Evolutionary conservation across 1,139 yeast species (phyloP).

Genomic region (Candida smagusa): DNA sequence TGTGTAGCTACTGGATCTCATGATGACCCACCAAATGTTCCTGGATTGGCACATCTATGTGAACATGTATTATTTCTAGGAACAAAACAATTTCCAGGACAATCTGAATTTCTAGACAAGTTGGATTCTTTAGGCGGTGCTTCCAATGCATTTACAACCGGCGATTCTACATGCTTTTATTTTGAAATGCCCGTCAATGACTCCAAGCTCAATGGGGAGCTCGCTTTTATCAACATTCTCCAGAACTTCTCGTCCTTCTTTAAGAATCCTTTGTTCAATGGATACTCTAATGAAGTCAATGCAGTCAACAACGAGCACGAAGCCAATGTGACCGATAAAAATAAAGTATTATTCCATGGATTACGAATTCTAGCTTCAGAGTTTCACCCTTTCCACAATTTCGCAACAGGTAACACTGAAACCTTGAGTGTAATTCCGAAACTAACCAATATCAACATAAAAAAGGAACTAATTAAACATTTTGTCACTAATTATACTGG

Average conservation of each 20-base stretch:
- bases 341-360: constrained; percentile 57
- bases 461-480: constrained; percentile 22
- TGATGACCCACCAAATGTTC: constrained; percentile 51
- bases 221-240: constrained; percentile 41
- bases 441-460: constrained; percentile 15
- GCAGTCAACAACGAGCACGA: constrained; percentile 66
- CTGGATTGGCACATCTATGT: constrained; percentile 72
- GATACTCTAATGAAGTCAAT: constrained; percentile 48
- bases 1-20: constrained; percentile 63
- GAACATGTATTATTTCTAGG: constrained; percentile 68
- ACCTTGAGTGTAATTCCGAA: constrained; percentile 24
- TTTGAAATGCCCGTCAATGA: constrained; percentile 54
- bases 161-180: constrained; percentile 58
- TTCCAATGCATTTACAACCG: constrained; percentile 65
- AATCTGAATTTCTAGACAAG: constrained; percentile 41
- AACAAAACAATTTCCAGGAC: constrained; percentile 49
- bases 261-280: constrained; percentile 38
- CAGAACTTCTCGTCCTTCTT: constrained; percentile 53
- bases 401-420: constrained; percentile 43
- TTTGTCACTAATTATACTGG: constrained; percentile 29
- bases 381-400: constrained; percentile 41
- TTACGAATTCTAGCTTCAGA: constrained; percentile 46
- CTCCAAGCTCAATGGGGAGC: constrained; percentile 18
- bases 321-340: constrained; percentile 39
- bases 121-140: constrained; percentile 51